Evolutionary conservation across 2,329 filamentous ascomycete genomes (phyloP).

Genomic region (Aspergillus puulaauensis): DNA sequence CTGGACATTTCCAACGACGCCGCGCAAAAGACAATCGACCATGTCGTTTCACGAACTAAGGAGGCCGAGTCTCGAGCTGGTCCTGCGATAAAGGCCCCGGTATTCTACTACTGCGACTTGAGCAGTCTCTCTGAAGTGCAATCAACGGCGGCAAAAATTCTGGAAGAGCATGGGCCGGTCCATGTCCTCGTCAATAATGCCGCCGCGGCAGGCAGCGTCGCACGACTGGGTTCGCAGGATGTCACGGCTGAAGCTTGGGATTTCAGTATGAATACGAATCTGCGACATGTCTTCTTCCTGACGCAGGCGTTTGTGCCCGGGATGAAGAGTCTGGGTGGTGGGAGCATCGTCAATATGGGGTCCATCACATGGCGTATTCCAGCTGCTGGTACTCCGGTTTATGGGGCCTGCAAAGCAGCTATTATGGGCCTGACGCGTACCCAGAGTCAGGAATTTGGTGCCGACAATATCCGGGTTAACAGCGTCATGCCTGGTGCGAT

Average conservation of each 20-base stretch:
- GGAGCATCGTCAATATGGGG: conserved; percentile 45
- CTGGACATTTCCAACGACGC: conserved; percentile 41
- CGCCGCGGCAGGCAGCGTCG: conserved; percentile 11
- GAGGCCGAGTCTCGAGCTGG: not conserved
- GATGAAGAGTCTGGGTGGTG: conserved; percentile 30
- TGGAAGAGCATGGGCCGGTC: conserved; percentile 25
- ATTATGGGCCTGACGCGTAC: conserved; percentile 41
- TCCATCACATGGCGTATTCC: conserved; percentile 43
- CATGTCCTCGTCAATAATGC: conserved; percentile 44
- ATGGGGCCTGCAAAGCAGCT: conserved; percentile 42
- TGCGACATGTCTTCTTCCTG: conserved; percentile 48
- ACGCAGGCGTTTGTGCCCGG: conserved; percentile 40
- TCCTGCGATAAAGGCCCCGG: conserved; percentile 23
- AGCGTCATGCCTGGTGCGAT: conserved; percentile 53
- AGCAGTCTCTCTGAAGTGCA: conserved; percentile 31
- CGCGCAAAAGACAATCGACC: conserved; percentile 20
- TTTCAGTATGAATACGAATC: conserved; percentile 45
- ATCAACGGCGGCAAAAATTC: conserved; percentile 31
- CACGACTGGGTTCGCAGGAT: conserved; percentile 17
- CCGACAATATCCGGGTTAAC: conserved; percentile 44
- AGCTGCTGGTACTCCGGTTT: conserved; percentile 31
- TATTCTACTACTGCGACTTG: conserved; percentile 47
- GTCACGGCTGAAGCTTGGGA: conserved; percentile 48
- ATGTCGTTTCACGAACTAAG: not conserved
- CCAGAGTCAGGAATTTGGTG: conserved; percentile 40